A percentile compares a stretch with the other conserved stretches of the same genome.
phyloP scores from a whole-genome alignment of 2,329 filamentous ascomycete genomes.

The Thermothelomyces thermophilus region DNA sequence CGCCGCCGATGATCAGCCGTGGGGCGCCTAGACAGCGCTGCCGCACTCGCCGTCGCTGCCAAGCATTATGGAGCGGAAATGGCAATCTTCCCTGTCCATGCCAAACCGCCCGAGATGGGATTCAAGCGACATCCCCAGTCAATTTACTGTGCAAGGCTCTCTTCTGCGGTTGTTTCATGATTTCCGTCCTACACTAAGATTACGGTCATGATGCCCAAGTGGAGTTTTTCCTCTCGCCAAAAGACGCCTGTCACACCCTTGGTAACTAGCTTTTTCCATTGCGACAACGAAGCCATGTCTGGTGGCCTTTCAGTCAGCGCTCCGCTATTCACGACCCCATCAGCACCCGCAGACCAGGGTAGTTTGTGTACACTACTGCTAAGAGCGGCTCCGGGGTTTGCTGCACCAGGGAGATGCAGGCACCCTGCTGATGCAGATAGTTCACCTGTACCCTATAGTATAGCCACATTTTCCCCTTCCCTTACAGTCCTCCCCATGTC shows the following conservation, averaged over 20 bases:
- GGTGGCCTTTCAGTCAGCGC: background rate
- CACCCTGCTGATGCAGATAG: background rate
- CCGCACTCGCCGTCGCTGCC: slow-evolving; percentile 22
- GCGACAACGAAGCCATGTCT: background rate
- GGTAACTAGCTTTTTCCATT: background rate
- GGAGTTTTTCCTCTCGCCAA: slow-evolving; percentile 2
- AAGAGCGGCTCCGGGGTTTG: background rate
- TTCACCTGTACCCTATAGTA: no score
- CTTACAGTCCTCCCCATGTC: background rate
- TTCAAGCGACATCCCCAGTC: slow-evolving; percentile 16
- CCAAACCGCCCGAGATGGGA: slow-evolving; percentile 21
- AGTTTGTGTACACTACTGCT: background rate
- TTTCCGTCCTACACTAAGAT: background rate
- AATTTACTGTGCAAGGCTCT: slow-evolving; percentile 19
- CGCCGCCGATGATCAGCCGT: slow-evolving; percentile 20
- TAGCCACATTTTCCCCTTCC: slow-evolving; percentile 1
- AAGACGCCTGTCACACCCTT: background rate
- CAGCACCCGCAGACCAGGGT: background rate
- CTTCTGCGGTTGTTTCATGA: slow-evolving; percentile 20
- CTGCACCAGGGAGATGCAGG: slow-evolving; percentile 3
- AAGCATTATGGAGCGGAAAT: slow-evolving; percentile 23
- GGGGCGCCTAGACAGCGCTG: slow-evolving; percentile 15
- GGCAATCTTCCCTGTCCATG: slow-evolving; percentile 22
- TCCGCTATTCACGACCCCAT: background rate
- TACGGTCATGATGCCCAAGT: slow-evolving; percentile 8